Conservation (phyloP, 1,284 basidiomycete species). For the Heterobasidion occidentale region DNA sequence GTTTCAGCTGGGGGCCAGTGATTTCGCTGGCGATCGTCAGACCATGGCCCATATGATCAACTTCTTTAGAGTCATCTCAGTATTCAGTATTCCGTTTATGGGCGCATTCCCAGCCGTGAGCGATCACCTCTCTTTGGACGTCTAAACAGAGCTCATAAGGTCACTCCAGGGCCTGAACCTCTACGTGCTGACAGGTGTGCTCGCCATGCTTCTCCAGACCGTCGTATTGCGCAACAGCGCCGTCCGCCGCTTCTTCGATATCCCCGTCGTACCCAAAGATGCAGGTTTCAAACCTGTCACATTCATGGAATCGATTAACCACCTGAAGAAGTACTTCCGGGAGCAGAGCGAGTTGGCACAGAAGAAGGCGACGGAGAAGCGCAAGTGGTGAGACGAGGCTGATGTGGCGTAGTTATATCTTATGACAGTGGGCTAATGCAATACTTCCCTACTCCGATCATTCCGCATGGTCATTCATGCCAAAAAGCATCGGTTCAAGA, state of each 20-base stretch:
- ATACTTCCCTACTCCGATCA: background rate
- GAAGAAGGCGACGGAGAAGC: constrained; percentile 12
- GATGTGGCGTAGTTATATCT: background rate
- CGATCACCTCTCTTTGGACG: constrained; percentile 4
- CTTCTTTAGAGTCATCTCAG: constrained; percentile 53
- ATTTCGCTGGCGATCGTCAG: constrained; percentile 44
- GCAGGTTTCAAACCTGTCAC: constrained; percentile 15
- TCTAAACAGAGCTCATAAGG: no score
- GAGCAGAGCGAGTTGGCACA: constrained; percentile 16
- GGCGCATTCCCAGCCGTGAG: constrained; percentile 45
- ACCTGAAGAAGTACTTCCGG: constrained; percentile 19
- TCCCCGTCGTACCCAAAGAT: constrained; percentile 34
- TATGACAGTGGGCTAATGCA: background rate
- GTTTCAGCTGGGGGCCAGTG: constrained; percentile 20
- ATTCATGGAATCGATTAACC: constrained; percentile 21
- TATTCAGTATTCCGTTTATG: constrained; percentile 58
- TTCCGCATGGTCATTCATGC: background rate
- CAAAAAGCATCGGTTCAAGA: background rate
- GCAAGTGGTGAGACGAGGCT: constrained; percentile 8
- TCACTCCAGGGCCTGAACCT: constrained; percentile 49
- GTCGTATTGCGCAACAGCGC: constrained; percentile 35
- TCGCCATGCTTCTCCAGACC: constrained; percentile 37
- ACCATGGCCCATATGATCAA: constrained; percentile 68
- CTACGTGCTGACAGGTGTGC: constrained; percentile 45
- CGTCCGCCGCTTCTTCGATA: constrained; percentile 37